Conservation (phyloP, 1,284 basidiomycete species). For the Moniliophthora roreri region DNA sequence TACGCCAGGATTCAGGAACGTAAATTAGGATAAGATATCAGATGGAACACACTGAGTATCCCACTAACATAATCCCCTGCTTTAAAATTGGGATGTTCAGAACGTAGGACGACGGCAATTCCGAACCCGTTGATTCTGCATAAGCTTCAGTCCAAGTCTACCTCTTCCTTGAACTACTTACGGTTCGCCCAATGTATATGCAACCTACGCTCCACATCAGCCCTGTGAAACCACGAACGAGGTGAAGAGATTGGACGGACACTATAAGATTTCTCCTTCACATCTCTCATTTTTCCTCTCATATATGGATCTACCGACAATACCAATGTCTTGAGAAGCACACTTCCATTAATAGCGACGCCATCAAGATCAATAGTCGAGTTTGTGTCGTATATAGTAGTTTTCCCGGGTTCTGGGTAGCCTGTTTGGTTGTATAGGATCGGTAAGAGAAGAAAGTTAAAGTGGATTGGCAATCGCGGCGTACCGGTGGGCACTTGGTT, state of each 20-base stretch:
- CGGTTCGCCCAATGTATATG: conserved; percentile 41
- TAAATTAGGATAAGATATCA: background rate
- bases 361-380: conserved; percentile 38
- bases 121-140: conserved; percentile 32
- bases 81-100: conserved; percentile 37
- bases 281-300: conserved; percentile 37
- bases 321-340: conserved; percentile 36
- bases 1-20: too few species aligned
- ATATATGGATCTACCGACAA: conserved; percentile 51
- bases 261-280: conserved; percentile 25
- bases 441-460: background rate
- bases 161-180: conserved; percentile 16
- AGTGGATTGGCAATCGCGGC: conserved; percentile 5
- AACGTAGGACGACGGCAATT: conserved; percentile 41
- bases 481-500: too few species aligned
- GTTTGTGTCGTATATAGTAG: conserved; percentile 28
- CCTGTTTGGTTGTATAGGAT: background rate
- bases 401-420: conserved; percentile 28
- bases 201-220: conserved; percentile 12
- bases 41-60: background rate
- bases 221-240: background rate
- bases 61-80: conserved; percentile 46
- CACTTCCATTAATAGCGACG: conserved; percentile 34
- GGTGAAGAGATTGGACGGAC: conserved; percentile 17
- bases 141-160: too few species aligned